Evolutionary conservation across 2,329 filamentous ascomycete species (phyloP), one percentile per base, ranked within the genome.

Genomic region (Colletotrichum tamarilloi): DNA sequence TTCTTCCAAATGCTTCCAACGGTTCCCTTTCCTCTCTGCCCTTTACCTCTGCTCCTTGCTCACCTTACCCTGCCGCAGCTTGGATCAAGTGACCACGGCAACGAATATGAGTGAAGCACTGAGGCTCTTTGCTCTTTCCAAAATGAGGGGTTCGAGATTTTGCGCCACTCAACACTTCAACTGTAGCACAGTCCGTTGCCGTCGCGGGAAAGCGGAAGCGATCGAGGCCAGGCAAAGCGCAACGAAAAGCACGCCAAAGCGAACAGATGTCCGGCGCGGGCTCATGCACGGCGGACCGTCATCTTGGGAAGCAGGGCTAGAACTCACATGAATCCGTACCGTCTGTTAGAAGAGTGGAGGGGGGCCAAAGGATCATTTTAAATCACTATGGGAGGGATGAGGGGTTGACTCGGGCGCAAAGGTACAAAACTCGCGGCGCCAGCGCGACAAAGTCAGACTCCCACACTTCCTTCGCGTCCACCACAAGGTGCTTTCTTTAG

Each of bases 401-500:
- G 24, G 59, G 19, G 38, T 62, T 28, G 38, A 19, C 7, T 32
- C 28, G 35, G 26, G 49, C 52, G 66, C 66, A 19, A 55, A 55
- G 46, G 53, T 55, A 53, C 67, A 65, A 73, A 73, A 73, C 70
- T 46, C 35, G 53, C 67, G 70, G 70, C 55, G 67, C 55, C 67
- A 60, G 30, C 60, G 49, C n/a, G 7, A 55, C 55, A 46, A 57
- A 42, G 38, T 42, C 38, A 42, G 38, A 42, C 38, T 42, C 38
- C 38, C 38, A 42, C 38, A 1, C 38, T 32, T 72, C 69, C 69
- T 72, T 72, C 65, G 66, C 65, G 58, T 26, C 57, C 22, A 6
- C 22, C 22, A 55, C 64, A 49, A 22, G n/a, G 30, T 60, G 35
- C 28, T 38, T 55, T n/a, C 26, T 52, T 9, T 22, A 19, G 19